Conservation (phyloP, 306 rosid genomes). For the Citrullus colocynthis region DNA sequence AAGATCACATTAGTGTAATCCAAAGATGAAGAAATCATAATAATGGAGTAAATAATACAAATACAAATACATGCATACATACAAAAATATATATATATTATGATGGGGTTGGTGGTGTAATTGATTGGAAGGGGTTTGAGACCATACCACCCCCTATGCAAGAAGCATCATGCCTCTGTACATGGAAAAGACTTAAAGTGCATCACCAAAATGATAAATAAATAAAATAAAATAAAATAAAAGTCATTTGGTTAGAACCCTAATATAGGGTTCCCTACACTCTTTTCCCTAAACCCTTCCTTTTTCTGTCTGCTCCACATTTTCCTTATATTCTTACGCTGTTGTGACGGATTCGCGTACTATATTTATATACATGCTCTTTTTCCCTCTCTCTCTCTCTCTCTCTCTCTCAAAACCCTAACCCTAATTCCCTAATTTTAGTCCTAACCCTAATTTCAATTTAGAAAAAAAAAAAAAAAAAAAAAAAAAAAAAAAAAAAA, state of each 20-base stretch:
- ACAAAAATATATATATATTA: no score
- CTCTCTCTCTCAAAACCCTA: background rate
- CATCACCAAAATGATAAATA: background rate
- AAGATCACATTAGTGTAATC: no score
- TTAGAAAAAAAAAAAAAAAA: no score
- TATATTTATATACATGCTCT: background rate
- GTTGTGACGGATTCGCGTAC: slow-evolving; percentile 41
- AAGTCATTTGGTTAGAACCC: background rate
- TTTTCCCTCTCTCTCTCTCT: slow-evolving; percentile 2
- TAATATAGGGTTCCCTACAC: background rate
- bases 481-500: no score
- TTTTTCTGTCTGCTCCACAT: slow-evolving; percentile 5
- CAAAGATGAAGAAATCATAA: no score
- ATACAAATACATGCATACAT: no score
- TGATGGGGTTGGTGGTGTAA: background rate
- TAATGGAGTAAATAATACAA: no score
- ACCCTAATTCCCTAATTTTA: slow-evolving; percentile 6
- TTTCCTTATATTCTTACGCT: slow-evolving; percentile 17
- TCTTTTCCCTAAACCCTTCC: background rate
- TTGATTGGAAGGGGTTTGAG: background rate
- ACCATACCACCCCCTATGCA: background rate
- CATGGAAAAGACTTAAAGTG: slow-evolving; percentile 51
- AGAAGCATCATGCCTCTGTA: slow-evolving; percentile 15
- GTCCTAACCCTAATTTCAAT: background rate
- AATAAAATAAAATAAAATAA: no score